Base-by-base conservation (phyloP, 2,329 filamentous ascomycete genomes). In the Colletotrichum zoysiae region DNA sequence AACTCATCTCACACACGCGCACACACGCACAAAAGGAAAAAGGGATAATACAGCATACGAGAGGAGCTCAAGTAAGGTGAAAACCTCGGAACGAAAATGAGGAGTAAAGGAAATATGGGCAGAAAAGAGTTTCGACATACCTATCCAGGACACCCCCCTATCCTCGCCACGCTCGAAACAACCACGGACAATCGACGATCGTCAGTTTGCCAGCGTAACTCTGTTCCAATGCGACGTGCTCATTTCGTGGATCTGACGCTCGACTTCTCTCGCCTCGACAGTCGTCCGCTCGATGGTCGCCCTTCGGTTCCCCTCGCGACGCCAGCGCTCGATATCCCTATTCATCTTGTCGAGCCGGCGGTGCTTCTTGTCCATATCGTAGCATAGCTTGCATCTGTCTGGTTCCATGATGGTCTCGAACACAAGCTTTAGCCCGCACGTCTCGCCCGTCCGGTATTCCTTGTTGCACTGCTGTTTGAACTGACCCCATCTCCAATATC, bases 401-500 rank as follows among this genome's bases (percentile, higher is more conserved):
- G 81, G 77, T 65, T 92, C 86, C 71, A 86, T 85, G 74, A 89
- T 86, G 35, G 93, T 95, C 76, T 90, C 85, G 85, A 93, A 95
- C 79, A 97, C 91, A 75, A 97, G 89, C 84, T 94, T 97, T 84
- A 97, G 92, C 74, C 95, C 95, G 84, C 95, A 98, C 48, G 95
- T 98, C 86, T 98, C 95, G 78, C 95, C 95, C 76, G 93, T 97
- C 75, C 95, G 93, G 85, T 97, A 97, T 82, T 98, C 95, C 83
- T 94, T 95, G 82, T 93, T 92, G 88, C 95, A 98, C 81, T 97
- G 95, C 82, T 95, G 90, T 76, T 93, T 91, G 86, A 98, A 98
- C 84, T 92, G 92, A 76, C 94, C 93, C 95, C 95, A 98, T 83
- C 95, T 94, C 92, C 93, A 97, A 87, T 94, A 95, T 79, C 93